These are phyloP conservation scores for Marchantia paleacea DNA, from an alignment of 225 moss, liverwort and hornwort species.

Conservation along the genomic window DNA sequence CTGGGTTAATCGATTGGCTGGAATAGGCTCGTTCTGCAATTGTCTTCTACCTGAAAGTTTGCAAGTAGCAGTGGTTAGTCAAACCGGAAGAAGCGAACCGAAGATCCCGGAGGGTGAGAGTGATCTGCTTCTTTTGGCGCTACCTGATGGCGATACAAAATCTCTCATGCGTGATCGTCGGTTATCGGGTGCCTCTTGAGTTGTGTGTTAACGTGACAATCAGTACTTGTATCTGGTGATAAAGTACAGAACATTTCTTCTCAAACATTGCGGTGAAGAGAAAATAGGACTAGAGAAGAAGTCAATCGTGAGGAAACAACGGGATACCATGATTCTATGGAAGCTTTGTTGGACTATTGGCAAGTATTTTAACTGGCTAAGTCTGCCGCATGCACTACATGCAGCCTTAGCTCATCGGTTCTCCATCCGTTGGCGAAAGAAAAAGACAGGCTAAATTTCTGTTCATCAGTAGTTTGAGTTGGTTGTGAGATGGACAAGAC, in stretches of 20 bases:
- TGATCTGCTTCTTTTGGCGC: constrained; percentile 11
- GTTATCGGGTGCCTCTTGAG: not conserved
- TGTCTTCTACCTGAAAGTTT: constrained; percentile 87
- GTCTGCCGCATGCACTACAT: not conserved
- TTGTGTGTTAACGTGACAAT: not conserved
- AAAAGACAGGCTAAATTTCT: not conserved
- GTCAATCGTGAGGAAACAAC: not conserved
- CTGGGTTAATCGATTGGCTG: constrained; percentile 88
- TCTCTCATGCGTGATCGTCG: constrained; percentile 10
- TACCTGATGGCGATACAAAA: not conserved
- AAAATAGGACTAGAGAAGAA: not conserved
- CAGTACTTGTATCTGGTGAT: not conserved
- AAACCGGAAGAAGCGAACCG: not conserved
- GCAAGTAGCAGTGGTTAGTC: constrained; percentile 51
- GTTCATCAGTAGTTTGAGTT: not conserved
- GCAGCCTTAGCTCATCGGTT: not conserved
- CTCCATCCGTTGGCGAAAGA: not conserved
- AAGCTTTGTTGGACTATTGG: not conserved
- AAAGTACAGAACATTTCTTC: too few species aligned
- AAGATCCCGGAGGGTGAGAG: constrained; percentile 13
- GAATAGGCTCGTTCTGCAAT: constrained; percentile 68
- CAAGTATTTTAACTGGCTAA: not conserved
- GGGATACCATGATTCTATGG: not conserved
- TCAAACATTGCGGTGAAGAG: not conserved
- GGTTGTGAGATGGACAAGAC: not conserved